A percentile compares a stretch with the other conserved stretches of the same genome.
phyloP scores from a whole-genome alignment of 768 basidiomycete genomes.

The Boletus vermiculosoides region DNA sequence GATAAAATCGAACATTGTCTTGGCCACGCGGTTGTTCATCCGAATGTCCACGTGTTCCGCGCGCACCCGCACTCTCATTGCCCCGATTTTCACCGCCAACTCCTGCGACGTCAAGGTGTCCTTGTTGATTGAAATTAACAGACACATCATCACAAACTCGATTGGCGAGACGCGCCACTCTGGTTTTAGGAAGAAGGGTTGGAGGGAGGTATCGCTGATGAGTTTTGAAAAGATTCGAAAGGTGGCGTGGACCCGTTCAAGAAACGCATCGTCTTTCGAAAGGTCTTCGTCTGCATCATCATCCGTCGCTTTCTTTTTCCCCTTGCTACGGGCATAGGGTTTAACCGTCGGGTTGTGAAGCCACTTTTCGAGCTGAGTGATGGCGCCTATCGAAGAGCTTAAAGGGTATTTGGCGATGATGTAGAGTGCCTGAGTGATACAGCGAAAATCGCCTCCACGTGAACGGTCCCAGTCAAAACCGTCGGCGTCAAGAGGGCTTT shows the following conservation, averaged over 20 bases:
- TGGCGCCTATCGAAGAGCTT: conserved; percentile 29
- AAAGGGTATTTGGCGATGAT: conserved; percentile 45
- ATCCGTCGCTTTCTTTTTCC: conserved; percentile 21
- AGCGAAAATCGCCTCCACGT: conserved; percentile 57
- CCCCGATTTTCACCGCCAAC: conserved; percentile 44
- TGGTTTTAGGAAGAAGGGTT: conserved; percentile 38
- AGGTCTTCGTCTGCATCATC: conserved; percentile 19
- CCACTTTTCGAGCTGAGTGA: conserved; percentile 51
- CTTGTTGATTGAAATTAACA: conserved; percentile 55
- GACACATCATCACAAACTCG: conserved; percentile 59
- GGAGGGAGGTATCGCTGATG: conserved; percentile 37
- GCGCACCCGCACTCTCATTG: conserved; percentile 58
- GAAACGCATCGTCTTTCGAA: conserved; percentile 34
- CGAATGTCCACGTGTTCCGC: conserved; percentile 60
- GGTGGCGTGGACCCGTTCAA: conserved; percentile 37
- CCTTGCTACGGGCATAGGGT: conserved; percentile 2
- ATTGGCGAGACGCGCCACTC: conserved; percentile 60
- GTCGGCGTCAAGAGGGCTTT: conserved; percentile 35
- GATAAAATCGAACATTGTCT: conserved; percentile 55
- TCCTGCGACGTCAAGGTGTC: conserved; percentile 36
- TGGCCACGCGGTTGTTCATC: conserved; percentile 57
- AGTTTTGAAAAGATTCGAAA: conserved; percentile 50
- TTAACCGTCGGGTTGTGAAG: conserved; percentile 31
- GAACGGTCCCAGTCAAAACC: conserved; percentile 50
- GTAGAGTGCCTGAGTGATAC: conserved; percentile 53